Evolutionary conservation across 2,329 filamentous ascomycete species (phyloP), one percentile per base, ranked within the genome.

Genomic region (Laburnicola sp.): DNA sequence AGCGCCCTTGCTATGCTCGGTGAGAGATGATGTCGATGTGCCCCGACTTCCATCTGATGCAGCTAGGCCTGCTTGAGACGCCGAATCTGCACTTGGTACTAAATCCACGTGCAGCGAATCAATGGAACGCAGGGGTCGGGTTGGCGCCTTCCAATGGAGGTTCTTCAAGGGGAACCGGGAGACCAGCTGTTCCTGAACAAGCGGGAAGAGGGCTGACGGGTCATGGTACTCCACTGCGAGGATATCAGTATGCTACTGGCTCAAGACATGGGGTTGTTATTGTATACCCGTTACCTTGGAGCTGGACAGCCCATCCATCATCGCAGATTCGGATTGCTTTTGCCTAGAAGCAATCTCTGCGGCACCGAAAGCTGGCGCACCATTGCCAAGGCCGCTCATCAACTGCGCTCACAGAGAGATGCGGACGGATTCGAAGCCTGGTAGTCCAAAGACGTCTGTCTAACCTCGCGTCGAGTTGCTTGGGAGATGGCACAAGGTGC

Each of bases 141-240:
- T 87, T 54, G 95, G 90, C 10, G 94, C 96, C 73, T 97, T 95
- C 94, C 94, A 99, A 69, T 97, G 91, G 39, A 99, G 84, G 66
- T 97, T 95, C 58, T 86, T 88, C 32, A 99, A 80, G 30, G 94
- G 94, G 0, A 97, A 81, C 48, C 89, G 87, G 36, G 88, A 80
- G 35, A 88, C 80, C 51, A 99, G 80, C 51, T 92, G 86, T 2
- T 89, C 85, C 8, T 88, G 86, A 37, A 97, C 79, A 45, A 93
- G 82, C 52, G 89, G 86, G 75, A 93, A 97, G 57, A 97, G 83
- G 65, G 89, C 87, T 70, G 90, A 88, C 46, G 94, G 93, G 76
- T 99, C 94, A 77, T 89, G 91, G 77, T 96, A 99, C 80, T 97
- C 92, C 78, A 97, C 91, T 96, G 65, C 26, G 38, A 26, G 30